These are phyloP conservation scores for Umbelopsis vinacea DNA, from an alignment of 192 early-diverging fungal genomes.

Conservation along the genomic window DNA sequence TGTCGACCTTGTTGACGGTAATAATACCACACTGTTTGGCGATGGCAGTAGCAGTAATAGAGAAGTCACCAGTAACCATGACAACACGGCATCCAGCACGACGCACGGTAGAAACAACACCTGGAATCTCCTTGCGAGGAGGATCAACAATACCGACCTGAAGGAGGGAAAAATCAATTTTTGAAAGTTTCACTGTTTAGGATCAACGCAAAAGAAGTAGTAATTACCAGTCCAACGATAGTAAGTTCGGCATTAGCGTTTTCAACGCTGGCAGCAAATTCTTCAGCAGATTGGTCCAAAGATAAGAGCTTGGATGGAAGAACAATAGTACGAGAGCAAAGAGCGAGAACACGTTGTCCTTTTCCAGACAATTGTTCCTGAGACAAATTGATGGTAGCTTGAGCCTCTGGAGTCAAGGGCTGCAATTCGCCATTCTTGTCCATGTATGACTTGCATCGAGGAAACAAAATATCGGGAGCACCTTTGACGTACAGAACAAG, in stretches of 20 bases:
- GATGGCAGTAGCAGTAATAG: slow-evolving; percentile 80
- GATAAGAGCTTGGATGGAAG: not conserved
- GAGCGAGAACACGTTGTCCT: slow-evolving; percentile 63
- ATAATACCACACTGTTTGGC: slow-evolving; percentile 82
- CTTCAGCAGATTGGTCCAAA: not conserved
- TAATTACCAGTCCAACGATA: slow-evolving; percentile 64
- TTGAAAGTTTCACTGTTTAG: too few species aligned
- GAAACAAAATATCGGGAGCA: slow-evolving; percentile 77
- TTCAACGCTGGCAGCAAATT: slow-evolving; percentile 33
- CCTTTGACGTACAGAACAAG: slow-evolving; percentile 73
- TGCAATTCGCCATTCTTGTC: slow-evolving; percentile 45
- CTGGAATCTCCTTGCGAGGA: slow-evolving; percentile 73
- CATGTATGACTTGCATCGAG: slow-evolving; percentile 43
- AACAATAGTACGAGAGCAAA: slow-evolving; percentile 28
- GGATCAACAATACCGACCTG: slow-evolving; percentile 82
- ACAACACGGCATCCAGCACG: slow-evolving; percentile 76
- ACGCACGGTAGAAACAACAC: slow-evolving; percentile 63
- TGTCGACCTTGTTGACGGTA: slow-evolving; percentile 37
- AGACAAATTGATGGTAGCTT: slow-evolving; percentile 36
- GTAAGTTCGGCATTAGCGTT: slow-evolving; percentile 55
- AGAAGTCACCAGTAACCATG: slow-evolving; percentile 90
- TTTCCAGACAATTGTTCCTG: slow-evolving; percentile 59
- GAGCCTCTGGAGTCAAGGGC: slow-evolving; percentile 46
- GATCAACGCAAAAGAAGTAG: not conserved
- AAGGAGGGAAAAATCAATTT: too few species aligned